Percentiles rank a stretch among this genome's conserved stretches.
Conservation (phyloP, 2,329 filamentous ascomycete genomes). For the Sclerotinia minor region DNA sequence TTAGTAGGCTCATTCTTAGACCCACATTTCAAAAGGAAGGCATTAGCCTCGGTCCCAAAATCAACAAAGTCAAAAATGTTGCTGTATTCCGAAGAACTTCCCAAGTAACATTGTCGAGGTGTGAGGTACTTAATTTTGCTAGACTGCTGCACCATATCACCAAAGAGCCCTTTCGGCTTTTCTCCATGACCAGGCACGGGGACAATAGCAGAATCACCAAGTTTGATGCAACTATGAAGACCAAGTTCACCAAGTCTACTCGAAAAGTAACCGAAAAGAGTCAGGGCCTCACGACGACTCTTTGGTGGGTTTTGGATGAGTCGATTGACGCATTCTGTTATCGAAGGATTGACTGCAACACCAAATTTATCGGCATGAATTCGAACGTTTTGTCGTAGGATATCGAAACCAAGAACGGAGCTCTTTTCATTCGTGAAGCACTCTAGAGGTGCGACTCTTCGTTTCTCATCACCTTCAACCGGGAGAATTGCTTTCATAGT, state of each 20-base stretch:
- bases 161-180: constrained; percentile 31
- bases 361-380: constrained; percentile 82
- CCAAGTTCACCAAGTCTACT: constrained; percentile 73
- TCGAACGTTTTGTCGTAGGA: constrained; percentile 74
- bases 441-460: constrained; percentile 68
- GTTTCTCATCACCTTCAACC: constrained; percentile 63
- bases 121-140: constrained; percentile 55
- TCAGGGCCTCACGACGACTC: constrained; percentile 63
- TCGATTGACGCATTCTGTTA: constrained; percentile 72
- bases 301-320: constrained; percentile 72
- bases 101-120: constrained; percentile 79
- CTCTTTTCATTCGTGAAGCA: constrained; percentile 83
- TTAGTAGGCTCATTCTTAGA: constrained; percentile 91
- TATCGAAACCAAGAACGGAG: constrained; percentile 75
- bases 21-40: constrained; percentile 84
- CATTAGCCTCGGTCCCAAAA: constrained; percentile 83
- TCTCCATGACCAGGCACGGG: constrained; percentile 55
- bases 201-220: constrained; percentile 69
- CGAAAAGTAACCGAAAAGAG: constrained; percentile 81
- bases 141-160: constrained; percentile 46
- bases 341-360: constrained; percentile 77
- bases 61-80: constrained; percentile 98
- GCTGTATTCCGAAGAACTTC: constrained; percentile 67
- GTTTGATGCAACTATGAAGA: constrained; percentile 56
- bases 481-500: constrained; percentile 67